Evolutionary conservation across 768 basidiomycete species (phyloP).

Genomic region (Nidula microcarpa): DNA sequence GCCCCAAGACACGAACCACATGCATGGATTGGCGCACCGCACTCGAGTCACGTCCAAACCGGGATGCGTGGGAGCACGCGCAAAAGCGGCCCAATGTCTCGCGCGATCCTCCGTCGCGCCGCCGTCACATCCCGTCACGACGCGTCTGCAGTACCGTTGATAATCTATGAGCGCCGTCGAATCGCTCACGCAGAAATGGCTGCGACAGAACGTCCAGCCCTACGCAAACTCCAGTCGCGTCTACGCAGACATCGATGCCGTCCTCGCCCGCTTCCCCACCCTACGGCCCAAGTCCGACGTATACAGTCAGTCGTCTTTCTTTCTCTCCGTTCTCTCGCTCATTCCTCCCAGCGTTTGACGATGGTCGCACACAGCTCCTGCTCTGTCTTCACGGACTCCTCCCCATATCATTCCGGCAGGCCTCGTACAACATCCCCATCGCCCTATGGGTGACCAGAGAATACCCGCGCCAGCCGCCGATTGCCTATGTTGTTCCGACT

Average conservation of each 20-base stretch:
- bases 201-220: constrained; percentile 55
- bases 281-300: constrained; percentile 79
- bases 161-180: constrained; percentile 13
- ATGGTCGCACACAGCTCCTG: constrained; percentile 88
- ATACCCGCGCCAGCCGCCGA: constrained; percentile 80
- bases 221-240: constrained; percentile 58
- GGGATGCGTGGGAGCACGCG: too few species aligned
- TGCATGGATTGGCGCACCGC: too few species aligned
- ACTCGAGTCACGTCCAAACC: too few species aligned
- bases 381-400: constrained; percentile 90
- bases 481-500: constrained; percentile 91
- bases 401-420: constrained; percentile 73
- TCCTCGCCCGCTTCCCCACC: constrained; percentile 49
- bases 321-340: constrained; percentile 7
- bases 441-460: constrained; percentile 84
- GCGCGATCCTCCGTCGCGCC: too few species aligned
- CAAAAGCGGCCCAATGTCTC: too few species aligned
- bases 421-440: constrained; percentile 92
- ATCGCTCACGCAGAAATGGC: constrained; percentile 56
- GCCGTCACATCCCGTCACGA: too few species aligned
- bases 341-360: constrained; percentile 72
- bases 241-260: constrained; percentile 58
- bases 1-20: constrained; percentile 13
- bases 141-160: too few species aligned
- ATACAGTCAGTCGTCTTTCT: constrained; percentile 70